A percentile compares a stretch with the other conserved stretches of the same genome.
Conservation (phyloP, 1,284 basidiomycete genomes). For the Pseudozyma sp. region DNA sequence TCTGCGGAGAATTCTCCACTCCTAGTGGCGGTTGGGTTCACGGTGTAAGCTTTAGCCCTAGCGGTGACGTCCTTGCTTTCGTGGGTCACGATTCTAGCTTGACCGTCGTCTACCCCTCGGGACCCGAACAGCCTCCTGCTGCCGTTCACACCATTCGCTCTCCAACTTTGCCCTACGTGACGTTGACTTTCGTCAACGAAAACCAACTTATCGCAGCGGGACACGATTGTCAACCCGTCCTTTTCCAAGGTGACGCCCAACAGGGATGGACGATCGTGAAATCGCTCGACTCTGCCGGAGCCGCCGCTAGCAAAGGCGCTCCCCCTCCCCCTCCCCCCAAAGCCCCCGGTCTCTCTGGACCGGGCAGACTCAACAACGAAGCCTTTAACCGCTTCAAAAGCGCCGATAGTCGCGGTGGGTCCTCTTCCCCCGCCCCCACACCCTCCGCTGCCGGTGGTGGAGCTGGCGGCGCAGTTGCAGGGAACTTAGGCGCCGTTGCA, state of each 20-base stretch:
- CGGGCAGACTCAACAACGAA: conserved; percentile 87
- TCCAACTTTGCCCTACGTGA: conserved; percentile 65
- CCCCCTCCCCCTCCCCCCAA: conserved; percentile 66
- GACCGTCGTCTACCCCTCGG: conserved; percentile 65
- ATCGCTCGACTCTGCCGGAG: conserved; percentile 62
- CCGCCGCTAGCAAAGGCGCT: conserved; percentile 59
- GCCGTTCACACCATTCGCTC: conserved; percentile 63
- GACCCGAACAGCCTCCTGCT: conserved; percentile 60
- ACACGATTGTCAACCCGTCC: conserved; percentile 95
- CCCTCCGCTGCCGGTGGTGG: conserved; percentile 3
- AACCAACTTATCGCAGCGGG: conserved; percentile 80
- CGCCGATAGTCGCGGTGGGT: conserved; percentile 84
- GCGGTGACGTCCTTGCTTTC: conserved; percentile 91
- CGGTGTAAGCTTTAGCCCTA: conserved; percentile 92
- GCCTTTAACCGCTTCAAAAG: conserved; percentile 96
- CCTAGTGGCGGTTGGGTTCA: conserved; percentile 97
- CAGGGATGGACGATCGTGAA: conserved; percentile 60
- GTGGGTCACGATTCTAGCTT: conserved; percentile 75
- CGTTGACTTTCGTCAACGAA: conserved; percentile 81
- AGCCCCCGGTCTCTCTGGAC: conserved; percentile 44
- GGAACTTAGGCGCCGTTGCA: conserved; percentile 74
- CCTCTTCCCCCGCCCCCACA: conserved; percentile 64
- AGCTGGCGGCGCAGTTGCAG: conserved; percentile 72
- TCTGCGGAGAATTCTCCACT: conserved; percentile 91
- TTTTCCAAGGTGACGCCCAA: conserved; percentile 61